Evolutionary conservation across 495 filamentous ascomycete species (phyloP).

Genomic region (Neurospora pannonica): DNA sequence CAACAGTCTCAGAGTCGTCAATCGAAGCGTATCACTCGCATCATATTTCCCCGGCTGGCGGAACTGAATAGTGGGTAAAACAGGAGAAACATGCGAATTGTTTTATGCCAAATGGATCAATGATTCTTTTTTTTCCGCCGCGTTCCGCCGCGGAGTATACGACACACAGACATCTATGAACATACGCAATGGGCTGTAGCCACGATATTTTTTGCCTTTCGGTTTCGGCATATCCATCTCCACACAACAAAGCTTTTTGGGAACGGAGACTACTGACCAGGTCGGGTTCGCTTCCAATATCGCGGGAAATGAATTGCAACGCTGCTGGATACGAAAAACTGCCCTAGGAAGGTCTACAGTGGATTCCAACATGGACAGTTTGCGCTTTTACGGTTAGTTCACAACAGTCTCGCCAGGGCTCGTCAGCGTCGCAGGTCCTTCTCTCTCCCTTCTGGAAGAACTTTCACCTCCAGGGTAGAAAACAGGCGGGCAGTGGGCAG

Average conservation of each 20-base stretch:
- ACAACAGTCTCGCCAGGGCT: neutral
- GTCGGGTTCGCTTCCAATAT: neutral
- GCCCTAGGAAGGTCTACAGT: neutral
- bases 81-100: neutral
- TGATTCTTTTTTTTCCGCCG: too few species aligned
- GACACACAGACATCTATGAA: too few species aligned
- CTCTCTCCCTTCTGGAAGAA: neutral
- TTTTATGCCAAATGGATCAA: neutral
- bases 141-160: too few species aligned
- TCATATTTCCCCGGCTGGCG: neutral
- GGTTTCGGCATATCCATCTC: neutral
- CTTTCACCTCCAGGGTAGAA: neutral
- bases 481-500: neutral
- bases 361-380: neutral
- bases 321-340: neutral
- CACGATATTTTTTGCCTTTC: neutral
- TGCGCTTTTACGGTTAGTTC: neutral
- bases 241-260: neutral
- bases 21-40: neutral
- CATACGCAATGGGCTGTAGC: neutral
- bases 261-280: neutral
- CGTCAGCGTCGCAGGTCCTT: neutral
- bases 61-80: neutral
- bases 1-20: neutral
- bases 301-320: neutral